phyloP scores from a whole-genome alignment of 306 rosid species.

The Urtica urens region DNA sequence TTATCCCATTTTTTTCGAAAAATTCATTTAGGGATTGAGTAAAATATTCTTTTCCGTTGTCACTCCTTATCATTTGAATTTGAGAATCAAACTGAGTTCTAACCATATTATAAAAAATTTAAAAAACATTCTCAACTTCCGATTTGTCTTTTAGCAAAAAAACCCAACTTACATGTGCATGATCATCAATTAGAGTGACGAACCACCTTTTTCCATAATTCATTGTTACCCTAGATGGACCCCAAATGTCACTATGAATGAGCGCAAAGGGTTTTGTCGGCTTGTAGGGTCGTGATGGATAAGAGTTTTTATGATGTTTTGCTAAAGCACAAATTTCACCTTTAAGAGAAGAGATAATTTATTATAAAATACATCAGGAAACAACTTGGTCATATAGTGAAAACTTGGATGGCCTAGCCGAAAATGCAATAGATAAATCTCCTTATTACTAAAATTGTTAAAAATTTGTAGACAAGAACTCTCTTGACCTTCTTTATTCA shows the following conservation, averaged over 20 bases:
- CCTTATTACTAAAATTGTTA: neutral
- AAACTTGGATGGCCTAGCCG: constrained; percentile 2
- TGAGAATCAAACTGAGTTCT: neutral
- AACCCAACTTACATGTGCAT: neutral
- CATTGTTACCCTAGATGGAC: neutral
- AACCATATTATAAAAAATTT: neutral
- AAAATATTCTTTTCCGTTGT: neutral
- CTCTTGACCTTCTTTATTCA: neutral
- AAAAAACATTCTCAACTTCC: neutral
- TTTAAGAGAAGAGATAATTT: no score
- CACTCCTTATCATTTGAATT: neutral
- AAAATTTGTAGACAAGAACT: neutral
- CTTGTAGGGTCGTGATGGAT: neutral
- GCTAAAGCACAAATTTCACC: neutral
- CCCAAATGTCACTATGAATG: neutral
- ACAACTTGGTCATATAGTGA: neutral
- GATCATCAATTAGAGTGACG: neutral
- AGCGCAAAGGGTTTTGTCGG: neutral
- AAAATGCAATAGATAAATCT: neutral
- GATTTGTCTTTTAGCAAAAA: neutral
- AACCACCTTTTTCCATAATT: neutral
- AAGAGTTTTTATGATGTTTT: neutral
- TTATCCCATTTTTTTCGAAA: neutral
- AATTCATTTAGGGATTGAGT: neutral
- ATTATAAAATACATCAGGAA: neutral